Evolutionary conservation across 371 early-diverging fungal genomes (phyloP), one percentile per base, ranked within the genome.

Genomic region (Lichtheimia hyalospora): DNA sequence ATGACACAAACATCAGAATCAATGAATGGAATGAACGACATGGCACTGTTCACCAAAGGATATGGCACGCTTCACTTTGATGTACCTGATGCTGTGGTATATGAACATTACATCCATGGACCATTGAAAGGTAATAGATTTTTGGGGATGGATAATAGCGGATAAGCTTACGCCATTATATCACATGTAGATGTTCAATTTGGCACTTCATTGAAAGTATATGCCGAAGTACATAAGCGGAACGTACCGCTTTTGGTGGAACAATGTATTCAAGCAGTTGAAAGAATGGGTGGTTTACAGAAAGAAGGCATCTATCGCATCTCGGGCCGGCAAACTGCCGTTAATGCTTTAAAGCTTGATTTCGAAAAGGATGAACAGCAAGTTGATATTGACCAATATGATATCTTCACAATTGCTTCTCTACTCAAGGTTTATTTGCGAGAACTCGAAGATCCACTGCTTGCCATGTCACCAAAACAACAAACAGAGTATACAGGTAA

Each of bases 251-350:
- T 80, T 13, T 60, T 88, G 6, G 74, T 89, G 8, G 44, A 61
- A 28, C 78, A 79, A 56, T 86, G 87, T 48, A 61, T 83, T 5
- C 73, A 82, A 18, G 84, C 87, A 3, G 75, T 89, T 55, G 87
- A 89, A 40, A 70, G 67, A 0, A 61, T 82, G 64, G 86, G 86
- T 58, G 87, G 87, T 7, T 62, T 87, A 8, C 76, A 84, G 39
- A 80, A 79, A 34, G 90, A 89, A 64, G 90, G 90, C 21, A 83
- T 89, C 40, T 89, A 89, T 60, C 71, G 90, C 20, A 71, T 89
- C 4, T 82, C 85, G 2, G 90, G 89, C 16, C 70, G 85, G 20
- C 84, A 85, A 51, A 74, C 76, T 25, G 86, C 82, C 52, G 71
- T 85, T 68, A 73, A 75, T 59, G 69, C 75, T 15, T 62, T 89